Evolutionary conservation across 768 basidiomycete genomes (phyloP).

Genomic region (Hortiboletus campestris): DNA sequence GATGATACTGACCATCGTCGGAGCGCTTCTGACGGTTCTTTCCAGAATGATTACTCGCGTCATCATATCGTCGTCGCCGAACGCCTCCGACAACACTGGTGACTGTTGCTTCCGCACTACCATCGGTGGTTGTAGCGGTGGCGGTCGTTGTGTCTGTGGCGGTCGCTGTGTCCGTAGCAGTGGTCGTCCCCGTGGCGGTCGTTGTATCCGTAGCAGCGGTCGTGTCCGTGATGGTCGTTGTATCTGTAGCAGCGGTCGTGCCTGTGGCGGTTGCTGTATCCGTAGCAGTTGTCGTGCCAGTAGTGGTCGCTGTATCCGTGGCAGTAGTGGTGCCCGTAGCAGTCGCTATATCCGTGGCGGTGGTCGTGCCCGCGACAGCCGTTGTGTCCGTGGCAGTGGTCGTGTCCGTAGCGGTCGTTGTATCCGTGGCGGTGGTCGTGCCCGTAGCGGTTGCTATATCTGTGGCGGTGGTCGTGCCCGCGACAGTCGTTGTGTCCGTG

Average conservation of each 20-base stretch:
- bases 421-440: too few relatives aligned
- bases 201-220: neutral
- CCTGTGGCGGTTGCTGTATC: neutral
- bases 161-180: neutral
- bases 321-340: neutral
- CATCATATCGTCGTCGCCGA: neutral
- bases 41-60: neutral
- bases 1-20: conserved; percentile 20
- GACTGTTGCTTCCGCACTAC: neutral
- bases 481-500: neutral
- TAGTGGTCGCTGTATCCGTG: neutral
- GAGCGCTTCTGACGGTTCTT: conserved; percentile 3
- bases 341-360: neutral
- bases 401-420: too few relatives aligned
- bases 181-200: neutral
- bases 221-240: neutral
- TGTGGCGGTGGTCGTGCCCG: too few relatives aligned
- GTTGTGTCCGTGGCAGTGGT: too few relatives aligned
- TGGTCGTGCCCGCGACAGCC: neutral
- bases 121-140: neutral
- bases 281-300: neutral
- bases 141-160: neutral
- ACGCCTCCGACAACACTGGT: neutral
- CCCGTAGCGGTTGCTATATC: too few relatives aligned
- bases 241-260: neutral